These are phyloP conservation scores for Pseudocohnilembus persalinus DNA, from an alignment of 169 alveolate genomes.

Conservation along the genomic window DNA sequence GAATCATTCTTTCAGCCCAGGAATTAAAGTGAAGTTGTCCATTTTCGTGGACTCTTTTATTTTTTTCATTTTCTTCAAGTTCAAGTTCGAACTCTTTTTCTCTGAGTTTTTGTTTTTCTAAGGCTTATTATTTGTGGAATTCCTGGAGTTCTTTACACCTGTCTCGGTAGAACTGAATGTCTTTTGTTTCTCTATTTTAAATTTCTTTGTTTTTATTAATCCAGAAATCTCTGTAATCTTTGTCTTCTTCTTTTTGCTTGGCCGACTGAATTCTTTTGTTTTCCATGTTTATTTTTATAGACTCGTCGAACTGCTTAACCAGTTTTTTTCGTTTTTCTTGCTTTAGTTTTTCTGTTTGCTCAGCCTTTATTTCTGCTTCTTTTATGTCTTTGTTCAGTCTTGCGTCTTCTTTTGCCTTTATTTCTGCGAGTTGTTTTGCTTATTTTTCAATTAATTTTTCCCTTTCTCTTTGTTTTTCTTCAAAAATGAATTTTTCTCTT, in stretches of 20 bases:
- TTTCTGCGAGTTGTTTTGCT: constrained; percentile 36
- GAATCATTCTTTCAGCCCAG: constrained; percentile 69
- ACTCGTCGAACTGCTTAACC: constrained; percentile 53
- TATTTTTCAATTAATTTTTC: constrained; percentile 63
- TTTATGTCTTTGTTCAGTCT: constrained; percentile 57
- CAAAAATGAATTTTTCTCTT: constrained; percentile 60
- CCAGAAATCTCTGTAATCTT: constrained; percentile 39
- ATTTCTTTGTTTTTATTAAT: constrained; percentile 29
- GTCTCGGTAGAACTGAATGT: constrained; percentile 9
- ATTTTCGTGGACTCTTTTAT: constrained; percentile 47
- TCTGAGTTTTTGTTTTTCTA: constrained; percentile 26
- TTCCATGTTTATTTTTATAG: constrained; percentile 54
- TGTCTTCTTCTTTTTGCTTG: constrained; percentile 42
- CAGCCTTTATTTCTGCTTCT: constrained; percentile 76
- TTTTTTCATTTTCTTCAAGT: constrained; percentile 55
- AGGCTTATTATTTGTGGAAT: constrained; percentile 33
- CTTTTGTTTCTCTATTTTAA: constrained; percentile 29
- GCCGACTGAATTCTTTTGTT: constrained; percentile 49
- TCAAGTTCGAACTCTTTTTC: constrained; percentile 52
- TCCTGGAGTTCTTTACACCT: constrained; percentile 35
- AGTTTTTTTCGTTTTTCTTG: constrained; percentile 51
- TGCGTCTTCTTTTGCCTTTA: constrained; percentile 53
- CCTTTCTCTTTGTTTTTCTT: constrained; percentile 64
- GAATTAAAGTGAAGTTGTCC: constrained; percentile 55
- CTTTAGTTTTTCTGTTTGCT: constrained; percentile 47